Conservation (phyloP, 495 filamentous ascomycete species). For the Penicillium canariense region DNA sequence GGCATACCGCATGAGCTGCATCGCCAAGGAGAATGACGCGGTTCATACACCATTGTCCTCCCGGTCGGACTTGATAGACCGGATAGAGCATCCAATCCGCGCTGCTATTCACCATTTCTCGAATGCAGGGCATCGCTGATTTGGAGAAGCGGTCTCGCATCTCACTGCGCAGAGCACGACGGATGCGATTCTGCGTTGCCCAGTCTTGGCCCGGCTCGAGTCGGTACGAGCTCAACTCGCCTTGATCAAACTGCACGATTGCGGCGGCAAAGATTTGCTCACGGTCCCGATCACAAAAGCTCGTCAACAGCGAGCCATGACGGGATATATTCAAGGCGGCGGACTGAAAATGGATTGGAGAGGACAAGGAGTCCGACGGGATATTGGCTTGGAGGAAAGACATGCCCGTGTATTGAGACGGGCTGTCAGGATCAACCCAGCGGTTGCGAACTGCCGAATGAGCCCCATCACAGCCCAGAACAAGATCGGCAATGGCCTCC, state of each 20-base stretch:
- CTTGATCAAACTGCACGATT: slow-evolving; percentile 50
- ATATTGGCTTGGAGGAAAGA: slow-evolving; percentile 54
- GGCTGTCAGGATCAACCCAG: slow-evolving; percentile 50
- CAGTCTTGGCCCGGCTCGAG: slow-evolving; percentile 47
- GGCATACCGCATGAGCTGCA: slow-evolving; percentile 58
- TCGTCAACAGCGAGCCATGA: slow-evolving; percentile 53
- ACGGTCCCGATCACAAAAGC: slow-evolving; percentile 45
- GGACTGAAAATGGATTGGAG: slow-evolving; percentile 43
- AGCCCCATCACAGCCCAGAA: slow-evolving; percentile 65
- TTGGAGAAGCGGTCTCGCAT: slow-evolving; percentile 46
- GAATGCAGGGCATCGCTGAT: slow-evolving; percentile 45
- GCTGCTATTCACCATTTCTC: slow-evolving; percentile 44
- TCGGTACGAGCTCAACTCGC: slow-evolving; percentile 28
- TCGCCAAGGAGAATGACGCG: slow-evolving; percentile 55
- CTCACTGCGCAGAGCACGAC: slow-evolving; percentile 41
- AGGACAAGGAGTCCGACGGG: slow-evolving; percentile 25
- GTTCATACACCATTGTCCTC: slow-evolving; percentile 49
- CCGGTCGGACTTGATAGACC: slow-evolving; percentile 53
- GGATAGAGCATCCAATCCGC: slow-evolving; percentile 59
- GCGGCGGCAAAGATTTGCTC: slow-evolving; percentile 54
- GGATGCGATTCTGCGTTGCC: slow-evolving; percentile 40
- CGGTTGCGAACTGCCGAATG: slow-evolving; percentile 53
- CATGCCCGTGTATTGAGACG: slow-evolving; percentile 54
- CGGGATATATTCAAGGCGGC: slow-evolving; percentile 52
- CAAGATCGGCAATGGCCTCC: slow-evolving; percentile 47